Percentiles rank a stretch among this genome's conserved stretches.
These are phyloP conservation scores for Boletales sp. DNA, from an alignment of 768 basidiomycete species.

Conservation along the genomic window DNA sequence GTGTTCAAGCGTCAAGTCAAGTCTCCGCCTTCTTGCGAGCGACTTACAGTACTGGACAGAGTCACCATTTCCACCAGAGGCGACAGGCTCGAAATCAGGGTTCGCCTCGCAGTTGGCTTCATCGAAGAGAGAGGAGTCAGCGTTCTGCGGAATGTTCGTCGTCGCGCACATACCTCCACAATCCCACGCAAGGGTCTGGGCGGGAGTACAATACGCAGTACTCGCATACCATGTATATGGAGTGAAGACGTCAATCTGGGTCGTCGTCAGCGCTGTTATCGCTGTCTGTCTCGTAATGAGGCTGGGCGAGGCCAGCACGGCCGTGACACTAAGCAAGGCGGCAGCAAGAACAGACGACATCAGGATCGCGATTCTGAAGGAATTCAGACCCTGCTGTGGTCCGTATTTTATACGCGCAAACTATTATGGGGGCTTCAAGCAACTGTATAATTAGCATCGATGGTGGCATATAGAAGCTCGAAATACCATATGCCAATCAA, in stretches of 20 bases:
- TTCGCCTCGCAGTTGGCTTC: conserved; percentile 42
- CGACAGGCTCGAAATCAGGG: conserved; percentile 40
- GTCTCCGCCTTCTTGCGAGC: no score
- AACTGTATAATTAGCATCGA: conserved; percentile 6
- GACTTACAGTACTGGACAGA: conserved; percentile 38
- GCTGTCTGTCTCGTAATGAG: conserved; percentile 32
- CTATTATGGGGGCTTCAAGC: conserved; percentile 2
- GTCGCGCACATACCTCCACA: conserved; percentile 41
- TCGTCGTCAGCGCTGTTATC: conserved; percentile 34
- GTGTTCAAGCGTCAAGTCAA: neutral
- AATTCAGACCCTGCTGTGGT: neutral
- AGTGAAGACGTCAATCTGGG: conserved; percentile 40
- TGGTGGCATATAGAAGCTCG: neutral
- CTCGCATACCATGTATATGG: conserved; percentile 49
- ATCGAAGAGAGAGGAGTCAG: neutral
- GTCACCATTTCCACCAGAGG: conserved; percentile 43
- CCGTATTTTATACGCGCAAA: neutral
- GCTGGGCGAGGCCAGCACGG: conserved; percentile 18
- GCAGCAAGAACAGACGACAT: conserved; percentile 19
- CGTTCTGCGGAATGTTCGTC: neutral
- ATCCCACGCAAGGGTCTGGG: conserved; percentile 40
- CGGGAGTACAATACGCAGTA: conserved; percentile 44
- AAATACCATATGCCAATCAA: conserved; percentile 6
- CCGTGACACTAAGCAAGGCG: conserved; percentile 11
- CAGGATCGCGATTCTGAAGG: neutral